Percentiles rank a stretch among this genome's conserved stretches.
Evolutionary conservation across 176 grass and related monocot genomes (phyloP).

Genomic region (Panicum miliaceum): DNA sequence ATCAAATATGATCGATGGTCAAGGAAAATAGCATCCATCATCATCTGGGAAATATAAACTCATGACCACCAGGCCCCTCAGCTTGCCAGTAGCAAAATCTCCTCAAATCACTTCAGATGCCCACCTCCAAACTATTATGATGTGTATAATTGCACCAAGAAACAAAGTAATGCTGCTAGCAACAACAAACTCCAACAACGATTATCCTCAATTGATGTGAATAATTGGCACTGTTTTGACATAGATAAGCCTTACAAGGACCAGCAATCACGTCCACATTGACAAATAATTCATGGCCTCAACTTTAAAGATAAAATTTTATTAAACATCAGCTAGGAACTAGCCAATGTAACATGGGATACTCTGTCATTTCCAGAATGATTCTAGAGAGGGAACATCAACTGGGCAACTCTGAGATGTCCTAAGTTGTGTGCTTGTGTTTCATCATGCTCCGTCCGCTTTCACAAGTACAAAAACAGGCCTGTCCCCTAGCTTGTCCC

Average conservation of each 20-base stretch:
- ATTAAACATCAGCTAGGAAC: conserved; percentile 43
- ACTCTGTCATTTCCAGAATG: conserved; percentile 37
- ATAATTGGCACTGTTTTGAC: conserved; percentile 27
- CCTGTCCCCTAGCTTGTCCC: conserved; percentile 70
- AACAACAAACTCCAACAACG: conserved; percentile 29
- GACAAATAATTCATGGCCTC: conserved; percentile 28
- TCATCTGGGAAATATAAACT: background rate
- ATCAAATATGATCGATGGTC: background rate
- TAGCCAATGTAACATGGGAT: conserved; percentile 13
- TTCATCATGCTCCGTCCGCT: conserved; percentile 46
- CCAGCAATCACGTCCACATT: conserved; percentile 25
- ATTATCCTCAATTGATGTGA: conserved; percentile 34
- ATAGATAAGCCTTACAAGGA: conserved; percentile 43
- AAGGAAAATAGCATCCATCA: background rate
- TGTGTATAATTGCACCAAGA: background rate
- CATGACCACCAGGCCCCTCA: background rate
- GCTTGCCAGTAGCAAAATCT: background rate
- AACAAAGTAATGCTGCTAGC: conserved; percentile 6
- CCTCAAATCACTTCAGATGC: conserved; percentile 13
- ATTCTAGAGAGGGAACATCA: conserved; percentile 15
- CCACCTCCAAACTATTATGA: background rate
- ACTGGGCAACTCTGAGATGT: conserved; percentile 25
- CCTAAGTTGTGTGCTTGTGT: conserved; percentile 16
- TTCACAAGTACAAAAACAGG: conserved; percentile 82
- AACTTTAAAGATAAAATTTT: conserved; percentile 45